phyloP scores from a whole-genome alignment of 2,329 filamentous ascomycete species.

The Beauveria brongniartii region DNA sequence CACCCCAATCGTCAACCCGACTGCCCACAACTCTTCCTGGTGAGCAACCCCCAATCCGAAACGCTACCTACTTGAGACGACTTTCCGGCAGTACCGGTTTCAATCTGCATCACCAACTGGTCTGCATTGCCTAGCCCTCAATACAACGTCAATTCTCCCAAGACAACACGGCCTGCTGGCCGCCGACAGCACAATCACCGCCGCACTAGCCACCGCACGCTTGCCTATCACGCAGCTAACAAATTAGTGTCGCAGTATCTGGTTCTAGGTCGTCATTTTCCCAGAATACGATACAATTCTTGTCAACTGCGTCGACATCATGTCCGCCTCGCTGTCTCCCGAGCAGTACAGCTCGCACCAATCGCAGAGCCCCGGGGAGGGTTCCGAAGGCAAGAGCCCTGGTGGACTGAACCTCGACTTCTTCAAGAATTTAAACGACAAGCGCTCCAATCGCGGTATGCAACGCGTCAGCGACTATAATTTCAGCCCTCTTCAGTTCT shows the following conservation, averaged over 20 bases:
- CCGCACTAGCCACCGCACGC: neutral
- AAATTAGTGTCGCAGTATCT: neutral
- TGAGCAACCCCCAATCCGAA: conserved; percentile 7
- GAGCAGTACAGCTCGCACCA: conserved; percentile 23
- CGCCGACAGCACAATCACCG: neutral
- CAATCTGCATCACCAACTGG: conserved; percentile 3
- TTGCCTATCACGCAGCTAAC: neutral
- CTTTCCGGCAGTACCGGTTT: neutral
- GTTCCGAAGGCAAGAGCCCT: conserved; percentile 25
- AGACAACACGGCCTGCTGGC: neutral
- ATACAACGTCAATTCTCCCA: neutral
- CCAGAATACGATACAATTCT: neutral
- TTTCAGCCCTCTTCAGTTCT: neutral
- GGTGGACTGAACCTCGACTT: conserved; percentile 49
- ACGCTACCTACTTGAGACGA: conserved; percentile 10
- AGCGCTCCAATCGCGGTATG: conserved; percentile 68
- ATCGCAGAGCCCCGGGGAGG: conserved; percentile 19
- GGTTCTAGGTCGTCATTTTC: neutral
- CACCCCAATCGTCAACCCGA: neutral
- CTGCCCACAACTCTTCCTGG: neutral
- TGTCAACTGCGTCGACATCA: neutral
- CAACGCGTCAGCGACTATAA: neutral
- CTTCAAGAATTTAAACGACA: conserved; percentile 61
- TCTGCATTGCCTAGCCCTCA: neutral
- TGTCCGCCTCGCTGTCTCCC: conserved; percentile 35